Evolutionary conservation across 306 rosid genomes (phyloP), one percentile per base, ranked within the genome.

Genomic region (Corylus heterophylla): DNA sequence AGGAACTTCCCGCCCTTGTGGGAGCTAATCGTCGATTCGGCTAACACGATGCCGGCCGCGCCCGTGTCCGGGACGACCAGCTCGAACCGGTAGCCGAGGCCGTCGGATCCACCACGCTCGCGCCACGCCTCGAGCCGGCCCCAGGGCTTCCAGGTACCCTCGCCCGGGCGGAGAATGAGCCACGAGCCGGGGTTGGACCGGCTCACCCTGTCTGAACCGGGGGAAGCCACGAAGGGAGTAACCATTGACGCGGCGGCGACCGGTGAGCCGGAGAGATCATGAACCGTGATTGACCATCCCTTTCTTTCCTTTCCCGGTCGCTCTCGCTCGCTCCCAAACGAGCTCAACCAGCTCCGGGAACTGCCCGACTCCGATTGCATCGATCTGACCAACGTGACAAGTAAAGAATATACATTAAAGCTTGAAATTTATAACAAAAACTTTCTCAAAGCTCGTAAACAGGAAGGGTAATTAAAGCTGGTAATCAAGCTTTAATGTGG

Each of bases 81-180:
- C 71, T 91, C 93, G 0, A 91, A 91, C 0, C 96, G 84, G 37
- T 81, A 91, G 0, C 96, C 96, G 1, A 91, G 81, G 0, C 91
- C 91, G 9, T 91, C 93, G 6, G 93, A 89, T 12, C 90, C 83
- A 0, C 96, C 91, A 0, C 96, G 90, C 58, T 91, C 96, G 8
- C 96, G 96, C 96, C 96, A 91, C 0, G 96, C 96, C 67, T 91
- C 91, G 14, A 91, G 89, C 11, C 87, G 78, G 14, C 96, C 96
- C 96, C 93, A 89, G 0, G 96, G 93, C 64, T 89, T 89, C 96
- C 96, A 91, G 0, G 93, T 91, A 9, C 88, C 89, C 0, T 86
- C 96, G 0, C 93, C 92, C 0, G 96, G 96, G 0, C 96, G 89
- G 18, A 91, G 90, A 47, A 91, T 91, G 16, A 89, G 90, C 96